Evolutionary conservation across 73 alveolate species (phyloP).

Genomic region (Paramecium biaurelia): DNA sequence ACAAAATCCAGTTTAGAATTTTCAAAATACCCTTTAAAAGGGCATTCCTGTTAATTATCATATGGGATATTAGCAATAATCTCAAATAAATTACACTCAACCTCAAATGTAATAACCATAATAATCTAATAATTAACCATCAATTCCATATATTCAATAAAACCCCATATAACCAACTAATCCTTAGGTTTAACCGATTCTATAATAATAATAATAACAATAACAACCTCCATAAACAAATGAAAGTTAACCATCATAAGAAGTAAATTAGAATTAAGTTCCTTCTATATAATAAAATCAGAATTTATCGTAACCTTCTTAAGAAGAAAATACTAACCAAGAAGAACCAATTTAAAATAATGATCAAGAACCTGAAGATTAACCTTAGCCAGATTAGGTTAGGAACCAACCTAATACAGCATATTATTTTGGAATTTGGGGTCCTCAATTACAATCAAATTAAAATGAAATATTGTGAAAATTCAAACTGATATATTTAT

Average conservation of each 20-base stretch:
- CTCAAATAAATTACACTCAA: background rate
- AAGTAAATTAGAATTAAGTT: background rate
- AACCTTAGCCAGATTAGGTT: background rate
- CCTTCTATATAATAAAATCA: background rate
- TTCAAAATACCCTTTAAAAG: background rate
- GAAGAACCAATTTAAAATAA: background rate
- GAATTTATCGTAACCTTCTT: background rate
- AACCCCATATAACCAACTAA: background rate
- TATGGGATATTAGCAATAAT: background rate
- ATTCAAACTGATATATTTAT: background rate
- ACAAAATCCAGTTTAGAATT: background rate
- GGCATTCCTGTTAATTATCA: background rate
- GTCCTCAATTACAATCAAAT: background rate
- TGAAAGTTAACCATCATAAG: background rate
- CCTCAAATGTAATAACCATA: background rate
- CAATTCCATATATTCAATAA: background rate
- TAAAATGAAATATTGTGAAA: background rate
- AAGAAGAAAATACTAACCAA: background rate
- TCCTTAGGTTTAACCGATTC: background rate
- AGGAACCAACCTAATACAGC: conserved; percentile 15
- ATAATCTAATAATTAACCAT: background rate
- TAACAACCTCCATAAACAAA: background rate
- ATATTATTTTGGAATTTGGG: conserved; percentile 36
- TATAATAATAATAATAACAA: background rate
- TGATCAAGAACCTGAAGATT: background rate